A percentile compares a stretch with the other conserved stretches of the same genome.
Conservation (phyloP, 176 grass and related monocot genomes). For the Aegilops umbellulata region DNA sequence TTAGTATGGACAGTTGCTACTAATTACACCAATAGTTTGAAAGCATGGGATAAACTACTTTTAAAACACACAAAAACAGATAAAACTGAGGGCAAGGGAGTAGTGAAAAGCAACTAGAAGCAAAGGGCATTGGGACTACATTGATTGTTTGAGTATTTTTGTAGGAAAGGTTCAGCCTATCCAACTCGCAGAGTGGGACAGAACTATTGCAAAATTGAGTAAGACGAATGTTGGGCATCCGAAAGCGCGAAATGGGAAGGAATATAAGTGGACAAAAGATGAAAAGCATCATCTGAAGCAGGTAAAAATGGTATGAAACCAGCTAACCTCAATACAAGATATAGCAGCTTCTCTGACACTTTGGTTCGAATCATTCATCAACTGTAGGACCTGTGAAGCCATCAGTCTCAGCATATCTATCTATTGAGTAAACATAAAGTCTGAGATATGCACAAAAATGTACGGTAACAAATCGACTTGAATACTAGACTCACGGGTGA, state of each 20-base stretch:
- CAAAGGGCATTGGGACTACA: not conserved
- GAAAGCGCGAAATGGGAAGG: too few relatives aligned
- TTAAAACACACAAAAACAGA: not conserved
- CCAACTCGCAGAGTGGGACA: not conserved
- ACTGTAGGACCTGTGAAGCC: constrained; percentile 69
- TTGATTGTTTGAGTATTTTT: not conserved
- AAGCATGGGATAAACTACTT: not conserved
- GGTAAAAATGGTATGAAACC: not conserved
- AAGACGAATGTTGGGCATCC: not conserved
- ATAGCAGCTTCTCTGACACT: constrained; percentile 83
- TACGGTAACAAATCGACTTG: not conserved
- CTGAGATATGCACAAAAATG: not conserved
- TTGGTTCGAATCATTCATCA: constrained; percentile 90
- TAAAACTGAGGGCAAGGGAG: not conserved
- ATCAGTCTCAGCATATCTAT: constrained; percentile 4
- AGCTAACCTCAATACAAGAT: constrained; percentile 77
- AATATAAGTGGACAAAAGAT: too few relatives aligned
- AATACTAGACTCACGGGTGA: constrained; percentile 59
- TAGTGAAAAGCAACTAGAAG: not conserved
- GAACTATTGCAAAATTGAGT: constrained; percentile 10
- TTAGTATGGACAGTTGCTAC: not conserved
- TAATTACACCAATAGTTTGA: not conserved
- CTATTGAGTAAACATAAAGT: not conserved
- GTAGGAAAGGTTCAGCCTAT: not conserved
- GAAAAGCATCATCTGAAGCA: not conserved